Evolutionary conservation across 164 flowering plant genomes (phyloP), one percentile per base, ranked within the genome.

Genomic region (Tetrastigma voinierianum): DNA sequence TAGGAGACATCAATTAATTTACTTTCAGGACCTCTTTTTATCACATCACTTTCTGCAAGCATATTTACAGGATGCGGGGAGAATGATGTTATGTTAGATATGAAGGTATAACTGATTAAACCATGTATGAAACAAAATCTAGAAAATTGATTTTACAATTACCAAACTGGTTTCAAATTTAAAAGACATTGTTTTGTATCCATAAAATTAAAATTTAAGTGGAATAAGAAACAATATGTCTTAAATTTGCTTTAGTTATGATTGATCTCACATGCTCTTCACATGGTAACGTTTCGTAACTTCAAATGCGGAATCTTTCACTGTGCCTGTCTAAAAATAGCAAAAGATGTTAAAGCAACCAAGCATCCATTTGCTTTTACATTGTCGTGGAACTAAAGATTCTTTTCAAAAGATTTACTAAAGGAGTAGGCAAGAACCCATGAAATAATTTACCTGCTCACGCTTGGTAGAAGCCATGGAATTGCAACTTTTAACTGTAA

Each of bases 161-260:
- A 9, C 45, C 43, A 18, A 52, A 18, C 58, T n/a, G 46, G 10
- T 25, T 51, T 15, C 10, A 17, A 64, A 17, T 40, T 14, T 19
- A 55, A 20, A 61, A 46, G n/a, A 57, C 13, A 25, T 24, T 16
- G 2, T 16, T 25, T 57, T 24, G 46, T n/a, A n/a, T n/a, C n/a
- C n/a, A n/a, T n/a, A n/a, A n/a, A n/a, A n/a, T n/a, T n/a, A n/a
- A n/a, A n/a, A n/a, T n/a, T n/a, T n/a, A n/a, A n/a, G n/a, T n/a
- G n/a, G n/a, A n/a, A n/a, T n/a, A n/a, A n/a, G n/a, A n/a, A n/a
- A n/a, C n/a, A n/a, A n/a, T n/a, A 14, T 40, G 47, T 23, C 20
- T 72, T 24, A 24, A 93, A 96, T 92, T 86, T 81, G 32, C 73
- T 76, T 68, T 87, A 87, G 24, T 88, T 70, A 72, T 74, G 76